These are phyloP conservation scores for Penicillium cataractarum DNA, from an alignment of 495 filamentous ascomycete genomes.

Conservation along the genomic window DNA sequence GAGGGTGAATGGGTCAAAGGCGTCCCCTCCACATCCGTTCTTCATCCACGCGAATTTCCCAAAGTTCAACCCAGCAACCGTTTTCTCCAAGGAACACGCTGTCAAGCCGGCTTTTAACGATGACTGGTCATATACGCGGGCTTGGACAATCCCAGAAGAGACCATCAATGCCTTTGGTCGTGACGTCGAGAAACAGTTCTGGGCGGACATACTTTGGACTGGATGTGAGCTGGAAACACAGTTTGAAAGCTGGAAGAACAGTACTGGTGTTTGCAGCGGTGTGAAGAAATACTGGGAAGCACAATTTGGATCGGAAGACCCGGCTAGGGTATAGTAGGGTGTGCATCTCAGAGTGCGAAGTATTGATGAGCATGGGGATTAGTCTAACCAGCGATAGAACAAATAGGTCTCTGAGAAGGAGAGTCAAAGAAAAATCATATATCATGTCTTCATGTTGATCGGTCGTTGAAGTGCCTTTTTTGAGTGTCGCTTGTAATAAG, in stretches of 20 bases:
- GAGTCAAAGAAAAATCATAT: not conserved
- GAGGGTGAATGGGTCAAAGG: slow-evolving; percentile 26
- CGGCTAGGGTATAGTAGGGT: not conserved
- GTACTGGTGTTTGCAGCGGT: slow-evolving; percentile 31
- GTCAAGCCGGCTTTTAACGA: slow-evolving; percentile 40
- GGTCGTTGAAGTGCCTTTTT: not conserved
- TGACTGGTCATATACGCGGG: slow-evolving; percentile 41
- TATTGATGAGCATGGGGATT: not conserved
- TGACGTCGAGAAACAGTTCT: slow-evolving; percentile 54
- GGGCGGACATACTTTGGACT: slow-evolving; percentile 48
- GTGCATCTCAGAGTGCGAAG: not conserved
- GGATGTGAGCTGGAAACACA: slow-evolving; percentile 46
- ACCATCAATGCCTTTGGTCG: slow-evolving; percentile 38
- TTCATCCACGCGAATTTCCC: slow-evolving; percentile 56
- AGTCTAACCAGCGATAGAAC: not conserved
- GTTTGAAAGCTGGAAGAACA: slow-evolving; percentile 37
- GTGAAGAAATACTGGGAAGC: slow-evolving; percentile 15
- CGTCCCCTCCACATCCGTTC: slow-evolving; percentile 34
- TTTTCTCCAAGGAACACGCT: slow-evolving; percentile 37
- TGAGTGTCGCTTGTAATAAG: not conserved
- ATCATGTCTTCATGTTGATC: slow-evolving; percentile 6
- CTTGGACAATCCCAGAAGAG: slow-evolving; percentile 43
- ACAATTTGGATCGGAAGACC: slow-evolving; percentile 12
- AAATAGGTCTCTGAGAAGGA: not conserved
- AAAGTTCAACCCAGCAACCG: slow-evolving; percentile 53